A percentile compares a stretch with the other conserved stretches of the same genome.
Evolutionary conservation across 2,329 filamentous ascomycete genomes (phyloP).

Genomic region (Venturia carpophila): DNA sequence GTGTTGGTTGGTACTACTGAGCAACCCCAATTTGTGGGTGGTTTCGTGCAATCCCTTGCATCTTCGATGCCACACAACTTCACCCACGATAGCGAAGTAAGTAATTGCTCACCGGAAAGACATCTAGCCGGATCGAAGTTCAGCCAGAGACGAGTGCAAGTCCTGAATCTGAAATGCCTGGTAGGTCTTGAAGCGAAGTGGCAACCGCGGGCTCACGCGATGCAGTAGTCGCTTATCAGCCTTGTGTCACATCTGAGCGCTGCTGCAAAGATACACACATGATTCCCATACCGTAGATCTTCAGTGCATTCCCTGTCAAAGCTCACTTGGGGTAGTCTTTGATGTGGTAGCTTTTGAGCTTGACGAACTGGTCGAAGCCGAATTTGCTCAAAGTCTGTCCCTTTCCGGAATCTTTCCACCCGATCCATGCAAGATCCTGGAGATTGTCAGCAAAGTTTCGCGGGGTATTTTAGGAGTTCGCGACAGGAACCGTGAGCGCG

Average conservation of each 20-base stretch:
- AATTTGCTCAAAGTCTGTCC: conserved; percentile 83
- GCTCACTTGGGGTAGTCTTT: conserved; percentile 61
- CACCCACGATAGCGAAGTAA: neutral
- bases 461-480: neutral
- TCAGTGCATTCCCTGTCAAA: neutral
- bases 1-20: conserved; percentile 1
- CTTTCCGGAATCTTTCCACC: conserved; percentile 94
- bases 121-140: neutral
- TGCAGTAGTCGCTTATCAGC: neutral
- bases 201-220: neutral
- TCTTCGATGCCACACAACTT: neutral
- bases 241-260: neutral
- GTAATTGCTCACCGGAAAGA: neutral
- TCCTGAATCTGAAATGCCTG: neutral
- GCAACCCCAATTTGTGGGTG: neutral
- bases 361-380: conserved; percentile 92
- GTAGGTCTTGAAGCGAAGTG: neutral
- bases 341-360: conserved; percentile 90
- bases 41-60: conserved; percentile 7
- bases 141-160: neutral
- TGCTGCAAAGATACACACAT: neutral
- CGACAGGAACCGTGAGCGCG: neutral
- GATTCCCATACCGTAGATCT: no score
- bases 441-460: neutral
- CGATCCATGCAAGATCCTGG: conserved; percentile 89